Percentiles rank a stretch among this genome's conserved stretches.
Evolutionary conservation across 1,139 yeast genomes (phyloP).

Genomic region (Chernovozyma sophiae-reginae): DNA sequence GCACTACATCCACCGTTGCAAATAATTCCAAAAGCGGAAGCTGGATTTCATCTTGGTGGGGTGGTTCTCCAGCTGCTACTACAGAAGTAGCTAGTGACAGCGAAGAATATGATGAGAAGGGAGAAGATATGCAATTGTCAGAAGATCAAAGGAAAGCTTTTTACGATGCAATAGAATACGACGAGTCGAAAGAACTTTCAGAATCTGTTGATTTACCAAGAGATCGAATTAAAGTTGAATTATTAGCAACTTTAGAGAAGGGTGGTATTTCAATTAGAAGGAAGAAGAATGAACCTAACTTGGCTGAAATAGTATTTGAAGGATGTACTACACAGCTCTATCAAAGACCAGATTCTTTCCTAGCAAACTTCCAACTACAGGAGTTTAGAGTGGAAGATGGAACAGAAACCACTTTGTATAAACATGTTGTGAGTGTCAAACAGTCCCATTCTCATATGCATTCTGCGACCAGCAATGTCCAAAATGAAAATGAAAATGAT

Average conservation of each 20-base stretch:
- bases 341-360: conserved; percentile 77
- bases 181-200: conserved; percentile 55
- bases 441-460: conserved; percentile 40
- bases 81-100: conserved; percentile 13
- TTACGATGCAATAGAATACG: conserved; percentile 91
- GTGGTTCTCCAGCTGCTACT: conserved; percentile 17
- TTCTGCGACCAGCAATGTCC: conserved; percentile 1
- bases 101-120: conserved; percentile 18
- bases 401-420: conserved; percentile 66
- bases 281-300: conserved; percentile 31
- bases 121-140: conserved; percentile 39
- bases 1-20: neutral
- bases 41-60: conserved; percentile 65
- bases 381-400: conserved; percentile 89
- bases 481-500: conserved; percentile 19
- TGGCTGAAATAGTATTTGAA: conserved; percentile 80
- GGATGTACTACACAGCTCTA: conserved; percentile 72
- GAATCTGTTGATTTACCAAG: conserved; percentile 65
- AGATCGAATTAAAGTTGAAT: conserved; percentile 64
- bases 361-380: conserved; percentile 67
- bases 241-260: conserved; percentile 63
- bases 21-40: conserved; percentile 22
- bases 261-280: conserved; percentile 72
- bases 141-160: conserved; percentile 78
- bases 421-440: conserved; percentile 86